Percentiles rank a stretch among this genome's conserved stretches.
These are phyloP conservation scores for Casuarina cunninghamiana DNA, from an alignment of 306 rosid species.

Conservation along the genomic window DNA sequence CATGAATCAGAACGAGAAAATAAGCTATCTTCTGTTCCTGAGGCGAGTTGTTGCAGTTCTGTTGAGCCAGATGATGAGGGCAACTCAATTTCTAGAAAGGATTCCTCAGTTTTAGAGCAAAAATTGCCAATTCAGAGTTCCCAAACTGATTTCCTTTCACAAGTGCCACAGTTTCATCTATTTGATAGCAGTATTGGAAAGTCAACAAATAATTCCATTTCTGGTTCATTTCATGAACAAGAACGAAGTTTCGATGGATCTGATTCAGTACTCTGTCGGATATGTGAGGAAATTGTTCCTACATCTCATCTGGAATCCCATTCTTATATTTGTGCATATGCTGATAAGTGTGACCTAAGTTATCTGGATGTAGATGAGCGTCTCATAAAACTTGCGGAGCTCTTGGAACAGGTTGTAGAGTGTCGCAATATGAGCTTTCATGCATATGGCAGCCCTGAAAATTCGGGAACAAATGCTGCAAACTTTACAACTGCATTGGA, in stretches of 20 bases:
- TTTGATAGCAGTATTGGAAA: conserved; percentile 4
- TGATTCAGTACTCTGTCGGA: conserved; percentile 9
- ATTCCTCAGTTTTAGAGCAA: neutral
- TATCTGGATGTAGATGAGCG: conserved; percentile 14
- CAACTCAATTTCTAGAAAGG: neutral
- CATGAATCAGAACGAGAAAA: neutral
- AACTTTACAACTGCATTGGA: neutral
- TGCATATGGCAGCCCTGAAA: conserved; percentile 6
- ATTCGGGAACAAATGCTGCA: neutral
- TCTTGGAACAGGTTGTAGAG: conserved; percentile 12
- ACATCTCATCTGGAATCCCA: conserved; percentile 12
- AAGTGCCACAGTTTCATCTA: conserved; percentile 4
- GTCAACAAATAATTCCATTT: conserved; percentile 1
- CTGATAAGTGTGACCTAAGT: conserved; percentile 7
- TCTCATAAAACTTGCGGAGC: conserved; percentile 9
- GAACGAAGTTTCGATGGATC: neutral
- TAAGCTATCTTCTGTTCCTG: conserved; percentile 5
- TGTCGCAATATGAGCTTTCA: conserved; percentile 9
- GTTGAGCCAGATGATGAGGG: conserved; percentile 8
- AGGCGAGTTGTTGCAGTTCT: conserved; percentile 3
- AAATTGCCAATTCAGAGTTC: neutral
- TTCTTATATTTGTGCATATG: conserved; percentile 16
- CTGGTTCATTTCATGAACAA: conserved; percentile 12
- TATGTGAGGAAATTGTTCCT: conserved; percentile 16
- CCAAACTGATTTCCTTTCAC: conserved; percentile 3